Base-by-base conservation (phyloP, 2,329 filamentous ascomycete species). In the Tetracladium maxilliforme region DNA sequence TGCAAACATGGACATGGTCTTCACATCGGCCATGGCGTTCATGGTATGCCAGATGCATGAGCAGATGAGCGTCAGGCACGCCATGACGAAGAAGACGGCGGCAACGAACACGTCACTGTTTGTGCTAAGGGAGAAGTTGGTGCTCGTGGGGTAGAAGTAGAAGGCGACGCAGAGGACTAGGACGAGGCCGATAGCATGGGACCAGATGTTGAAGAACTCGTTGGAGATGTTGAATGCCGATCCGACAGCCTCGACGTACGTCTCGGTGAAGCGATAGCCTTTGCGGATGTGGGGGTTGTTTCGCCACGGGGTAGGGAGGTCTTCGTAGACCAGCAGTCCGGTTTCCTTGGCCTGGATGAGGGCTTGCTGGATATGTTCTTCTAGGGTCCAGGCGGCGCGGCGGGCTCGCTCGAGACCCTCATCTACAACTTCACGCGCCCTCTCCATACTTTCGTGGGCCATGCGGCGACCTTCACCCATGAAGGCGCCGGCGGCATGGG, bases 21-120 rank as follows among this genome's bases (percentile, higher is more conserved):
- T 70, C 42, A 92, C 75, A 38, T 92, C 81, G 11, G 87, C 84
- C 27, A 95, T 92, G 40, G 82, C 83, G 56, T 87, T 93, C 84
- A 98, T 95, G 14, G 90, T 94, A 56, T 98, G 90, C 90, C 90
- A 98, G 44, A 95, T 73, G 34, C 78, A 87, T 33, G 80, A 92
- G 71, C 90, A 98, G 45, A 87, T 72, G 28, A 98, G 69, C 43
- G 87, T 95, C 51, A 95, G 84, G 60, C 76, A 84, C 22, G 90
- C 90, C 23, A 87, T 90, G 44, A 92, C 81, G 58, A 98, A 94
- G 64, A 98, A 98, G 36, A 92, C 67, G 13, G 80, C 84, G 1
- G 87, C 86, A 33, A 98, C 84, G 43, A 90, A 68, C 31, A 95
- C 70, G 46, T 98, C 90, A 24, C 79, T 70, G 27, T 83, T 92